Conservation (phyloP, 345 rosid genomes). For the Boechera stricta region DNA sequence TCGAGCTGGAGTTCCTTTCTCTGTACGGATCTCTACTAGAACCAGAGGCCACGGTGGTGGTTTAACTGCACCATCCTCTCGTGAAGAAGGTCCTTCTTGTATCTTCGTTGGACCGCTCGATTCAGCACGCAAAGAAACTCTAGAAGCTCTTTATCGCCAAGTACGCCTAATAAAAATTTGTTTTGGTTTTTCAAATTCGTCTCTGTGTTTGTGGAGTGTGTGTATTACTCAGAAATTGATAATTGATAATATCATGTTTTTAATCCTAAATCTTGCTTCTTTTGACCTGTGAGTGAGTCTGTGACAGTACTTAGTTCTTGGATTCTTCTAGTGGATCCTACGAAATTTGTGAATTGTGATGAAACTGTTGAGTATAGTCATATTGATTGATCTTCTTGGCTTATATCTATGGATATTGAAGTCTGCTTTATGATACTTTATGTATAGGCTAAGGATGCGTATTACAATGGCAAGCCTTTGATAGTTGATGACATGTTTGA, state of each 20-base stretch:
- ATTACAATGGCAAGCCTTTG: slow-evolving; percentile 85
- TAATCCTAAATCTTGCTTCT: not conserved
- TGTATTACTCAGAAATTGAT: not conserved
- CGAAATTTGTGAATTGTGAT: not conserved
- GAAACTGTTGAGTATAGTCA: not conserved
- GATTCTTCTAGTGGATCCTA: too few species aligned
- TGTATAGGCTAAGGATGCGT: slow-evolving; percentile 80
- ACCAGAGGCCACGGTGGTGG: slow-evolving; percentile 49
- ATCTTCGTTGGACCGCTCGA: slow-evolving; percentile 89
- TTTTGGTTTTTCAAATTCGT: not conserved
- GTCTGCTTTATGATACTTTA: not conserved
- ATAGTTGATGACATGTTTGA: slow-evolving; percentile 97
- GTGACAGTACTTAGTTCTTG: not conserved
- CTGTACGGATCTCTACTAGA: slow-evolving; percentile 53
- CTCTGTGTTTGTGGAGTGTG: not conserved
- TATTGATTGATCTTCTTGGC: not conserved
- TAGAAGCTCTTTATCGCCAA: slow-evolving; percentile 91
- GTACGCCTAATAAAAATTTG: slow-evolving; percentile 37
- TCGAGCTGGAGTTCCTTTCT: slow-evolving; percentile 55
- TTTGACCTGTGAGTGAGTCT: not conserved
- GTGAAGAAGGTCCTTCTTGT: slow-evolving; percentile 84
- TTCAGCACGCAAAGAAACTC: slow-evolving; percentile 90
- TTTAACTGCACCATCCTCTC: slow-evolving; percentile 44
- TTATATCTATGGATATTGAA: not conserved
- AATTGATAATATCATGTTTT: not conserved